A percentile compares a stretch with the other conserved stretches of the same genome.
These are phyloP conservation scores for Capillidium heterosporum DNA, from an alignment of 371 early-diverging fungal species.

Conservation along the genomic window DNA sequence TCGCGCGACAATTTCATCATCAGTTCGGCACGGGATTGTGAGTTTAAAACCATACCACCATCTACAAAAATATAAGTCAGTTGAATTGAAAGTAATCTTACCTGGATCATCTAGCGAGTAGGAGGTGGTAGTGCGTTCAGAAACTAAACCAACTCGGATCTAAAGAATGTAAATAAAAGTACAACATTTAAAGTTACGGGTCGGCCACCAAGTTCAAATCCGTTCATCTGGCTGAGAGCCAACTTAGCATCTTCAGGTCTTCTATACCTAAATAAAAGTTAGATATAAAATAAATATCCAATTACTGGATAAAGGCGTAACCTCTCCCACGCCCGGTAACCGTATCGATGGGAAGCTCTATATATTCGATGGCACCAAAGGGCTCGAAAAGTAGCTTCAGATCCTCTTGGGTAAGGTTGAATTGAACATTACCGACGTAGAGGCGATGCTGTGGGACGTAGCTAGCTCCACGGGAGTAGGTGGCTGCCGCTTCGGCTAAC, in stretches of 20 bases:
- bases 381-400: conserved; percentile 66
- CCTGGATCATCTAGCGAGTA: conserved; percentile 29
- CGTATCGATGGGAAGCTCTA: conserved; percentile 57
- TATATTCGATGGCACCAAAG: conserved; percentile 72
- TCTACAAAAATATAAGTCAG: conserved; percentile 20
- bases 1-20: conserved; percentile 66
- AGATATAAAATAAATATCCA: not conserved
- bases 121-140: conserved; percentile 24
- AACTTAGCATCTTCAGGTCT: conserved; percentile 54
- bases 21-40: conserved; percentile 58
- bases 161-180: conserved; percentile 11
- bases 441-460: conserved; percentile 43
- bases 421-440: conserved; percentile 66
- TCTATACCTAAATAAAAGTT: conserved; percentile 29
- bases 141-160: conserved; percentile 67
- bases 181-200: conserved; percentile 18
- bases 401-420: conserved; percentile 67
- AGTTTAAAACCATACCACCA: conserved; percentile 45
- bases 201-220: conserved; percentile 60
- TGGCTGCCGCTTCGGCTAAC: conserved; percentile 21
- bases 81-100: not conserved
- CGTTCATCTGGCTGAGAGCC: conserved; percentile 75
- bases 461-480: conserved; percentile 8
- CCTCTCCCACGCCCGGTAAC: conserved; percentile 72
- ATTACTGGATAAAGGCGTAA: conserved; percentile 75